Evolutionary conservation across 768 basidiomycete genomes (phyloP).

Genomic region (Termitomyces sp.): DNA sequence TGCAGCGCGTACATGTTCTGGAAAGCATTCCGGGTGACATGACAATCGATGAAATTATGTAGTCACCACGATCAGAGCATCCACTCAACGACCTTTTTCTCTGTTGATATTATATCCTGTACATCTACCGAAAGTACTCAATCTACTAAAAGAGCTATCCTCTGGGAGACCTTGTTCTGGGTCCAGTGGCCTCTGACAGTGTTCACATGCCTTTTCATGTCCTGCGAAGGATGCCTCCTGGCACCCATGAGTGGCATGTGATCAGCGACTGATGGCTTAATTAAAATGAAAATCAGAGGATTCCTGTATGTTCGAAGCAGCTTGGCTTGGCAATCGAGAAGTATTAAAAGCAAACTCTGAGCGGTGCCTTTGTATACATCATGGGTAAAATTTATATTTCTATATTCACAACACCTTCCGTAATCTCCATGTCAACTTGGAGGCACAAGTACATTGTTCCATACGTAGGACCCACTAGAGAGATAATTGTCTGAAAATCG

Average conservation of each 20-base stretch:
- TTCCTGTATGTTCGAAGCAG: too few relatives aligned
- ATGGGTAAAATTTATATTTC: too few relatives aligned
- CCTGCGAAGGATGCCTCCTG: not conserved
- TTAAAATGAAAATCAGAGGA: too few relatives aligned
- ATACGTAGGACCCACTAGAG: not conserved
- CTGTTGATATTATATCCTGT: not conserved
- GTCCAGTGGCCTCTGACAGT: not conserved
- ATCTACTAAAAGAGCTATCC: not conserved
- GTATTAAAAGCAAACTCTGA: too few relatives aligned
- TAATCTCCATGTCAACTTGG: not conserved
- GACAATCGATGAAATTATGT: slow-evolving; percentile 41
- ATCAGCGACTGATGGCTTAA: not conserved
- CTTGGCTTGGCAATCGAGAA: too few relatives aligned
- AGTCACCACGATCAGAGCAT: not conserved
- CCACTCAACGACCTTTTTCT: not conserved
- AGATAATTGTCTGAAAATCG: not conserved
- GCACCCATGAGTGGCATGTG: not conserved
- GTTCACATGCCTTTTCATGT: not conserved
- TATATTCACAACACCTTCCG: not conserved
- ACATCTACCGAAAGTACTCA: not conserved
- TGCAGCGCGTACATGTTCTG: slow-evolving; percentile 14
- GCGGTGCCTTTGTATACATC: too few relatives aligned
- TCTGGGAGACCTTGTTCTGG: too few relatives aligned
- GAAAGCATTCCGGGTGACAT: slow-evolving; percentile 41
- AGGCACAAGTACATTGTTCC: not conserved